Percentiles rank a stretch among this genome's conserved stretches.
Conservation (phyloP, 1,284 basidiomycete species). For the Phellinidium pouzarii region DNA sequence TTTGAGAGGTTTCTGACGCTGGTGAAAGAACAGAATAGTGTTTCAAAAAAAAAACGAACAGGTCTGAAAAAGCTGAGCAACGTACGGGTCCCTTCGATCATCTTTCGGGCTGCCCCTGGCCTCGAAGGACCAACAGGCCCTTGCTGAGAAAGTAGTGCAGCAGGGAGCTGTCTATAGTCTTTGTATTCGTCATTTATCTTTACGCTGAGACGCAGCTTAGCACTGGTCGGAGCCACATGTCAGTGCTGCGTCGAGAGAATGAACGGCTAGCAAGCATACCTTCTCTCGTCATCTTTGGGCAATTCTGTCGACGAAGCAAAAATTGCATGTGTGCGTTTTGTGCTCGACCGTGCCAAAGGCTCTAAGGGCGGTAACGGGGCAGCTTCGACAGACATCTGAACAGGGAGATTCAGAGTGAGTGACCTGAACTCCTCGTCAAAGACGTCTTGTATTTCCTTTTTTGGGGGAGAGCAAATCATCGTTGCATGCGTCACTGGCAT, state of each 20-base stretch:
- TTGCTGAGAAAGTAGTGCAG: constrained; percentile 77
- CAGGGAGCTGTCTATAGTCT: constrained; percentile 80
- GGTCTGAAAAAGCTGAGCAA: constrained; percentile 19
- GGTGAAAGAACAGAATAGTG: constrained; percentile 25
- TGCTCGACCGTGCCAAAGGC: constrained; percentile 50
- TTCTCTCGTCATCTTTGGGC: constrained; percentile 61
- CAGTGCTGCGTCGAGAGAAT: not conserved
- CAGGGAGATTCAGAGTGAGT: not conserved
- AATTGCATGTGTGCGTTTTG: constrained; percentile 62
- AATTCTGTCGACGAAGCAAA: constrained; percentile 61
- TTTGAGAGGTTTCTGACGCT: constrained; percentile 45
- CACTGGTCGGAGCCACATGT: constrained; percentile 33
- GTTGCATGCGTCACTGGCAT: too few species aligned
- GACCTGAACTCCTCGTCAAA: not conserved
- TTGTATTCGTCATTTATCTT: constrained; percentile 85
- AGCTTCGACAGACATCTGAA: constrained; percentile 15
- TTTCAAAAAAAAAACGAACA: constrained; percentile 4
- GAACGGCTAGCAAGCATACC: constrained; percentile 35
- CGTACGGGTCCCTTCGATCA: constrained; percentile 68
- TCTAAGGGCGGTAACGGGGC: constrained; percentile 58
- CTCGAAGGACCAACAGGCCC: constrained; percentile 72
- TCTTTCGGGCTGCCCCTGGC: constrained; percentile 56
- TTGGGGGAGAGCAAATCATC: not conserved
- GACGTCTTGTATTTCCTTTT: not conserved
- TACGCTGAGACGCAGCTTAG: constrained; percentile 59